Conservation (phyloP, 164 flowering plant species). For the Magnolia sinica region DNA sequence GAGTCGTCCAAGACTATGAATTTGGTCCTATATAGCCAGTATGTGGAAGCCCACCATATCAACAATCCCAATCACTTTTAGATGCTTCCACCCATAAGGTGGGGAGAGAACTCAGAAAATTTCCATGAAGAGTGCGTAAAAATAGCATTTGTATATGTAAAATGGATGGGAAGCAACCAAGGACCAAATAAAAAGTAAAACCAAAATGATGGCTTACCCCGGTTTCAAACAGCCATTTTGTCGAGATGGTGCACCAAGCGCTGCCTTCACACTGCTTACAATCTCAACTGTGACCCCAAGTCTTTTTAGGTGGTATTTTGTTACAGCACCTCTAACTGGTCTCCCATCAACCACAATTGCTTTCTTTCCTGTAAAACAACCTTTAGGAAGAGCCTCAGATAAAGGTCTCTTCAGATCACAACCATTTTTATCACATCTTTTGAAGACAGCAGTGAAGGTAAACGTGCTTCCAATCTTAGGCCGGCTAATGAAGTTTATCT, state of each 20-base stretch:
- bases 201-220: conserved; percentile 37
- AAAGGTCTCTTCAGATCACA: conserved; percentile 36
- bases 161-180: not conserved
- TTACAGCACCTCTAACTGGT: conserved; percentile 85
- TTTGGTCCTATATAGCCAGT: not conserved
- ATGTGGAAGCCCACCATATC: too few relatives aligned
- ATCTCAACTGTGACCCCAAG: conserved; percentile 70
- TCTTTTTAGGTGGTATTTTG: conserved; percentile 75
- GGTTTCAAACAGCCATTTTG: conserved; percentile 40
- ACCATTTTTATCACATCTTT: conserved; percentile 40
- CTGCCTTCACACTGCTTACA: conserved; percentile 38
- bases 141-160: not conserved
- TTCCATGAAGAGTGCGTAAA: not conserved
- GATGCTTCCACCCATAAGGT: too few relatives aligned
- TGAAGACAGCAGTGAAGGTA: conserved; percentile 63
- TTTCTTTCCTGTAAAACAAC: conserved; percentile 55
- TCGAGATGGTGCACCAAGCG: conserved; percentile 26
- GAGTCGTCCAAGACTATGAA: not conserved
- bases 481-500: conserved; percentile 68
- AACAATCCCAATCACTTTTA: too few relatives aligned
- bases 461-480: conserved; percentile 88
- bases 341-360: conserved; percentile 75
- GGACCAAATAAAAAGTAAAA: not conserved
- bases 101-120: not conserved
- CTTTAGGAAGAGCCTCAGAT: conserved; percentile 46